Evolutionary conservation across 2,329 filamentous ascomycete genomes (phyloP).

Genomic region (Paecilomyces niveus): DNA sequence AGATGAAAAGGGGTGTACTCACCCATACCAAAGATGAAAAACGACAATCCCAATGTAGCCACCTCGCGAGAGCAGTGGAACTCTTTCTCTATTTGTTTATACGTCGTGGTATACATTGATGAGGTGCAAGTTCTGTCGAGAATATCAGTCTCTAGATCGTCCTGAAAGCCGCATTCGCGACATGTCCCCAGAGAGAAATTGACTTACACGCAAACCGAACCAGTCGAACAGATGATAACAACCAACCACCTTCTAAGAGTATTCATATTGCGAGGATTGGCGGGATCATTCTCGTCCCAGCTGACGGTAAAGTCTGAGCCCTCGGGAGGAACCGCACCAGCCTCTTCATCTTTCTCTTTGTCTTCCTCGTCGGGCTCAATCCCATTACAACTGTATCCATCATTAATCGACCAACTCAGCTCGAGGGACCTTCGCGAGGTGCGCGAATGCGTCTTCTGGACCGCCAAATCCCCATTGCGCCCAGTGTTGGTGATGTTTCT

Average conservation of each 20-base stretch:
- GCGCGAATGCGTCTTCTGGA: slow-evolving; percentile 15
- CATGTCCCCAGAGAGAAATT: background rate
- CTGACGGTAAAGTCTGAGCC: slow-evolving; percentile 57
- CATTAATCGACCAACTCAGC: slow-evolving; percentile 29
- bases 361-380: slow-evolving; percentile 18
- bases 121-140: slow-evolving; percentile 66
- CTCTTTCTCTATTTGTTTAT: slow-evolving; percentile 66
- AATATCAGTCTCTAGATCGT: background rate
- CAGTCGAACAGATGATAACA: slow-evolving; percentile 63
- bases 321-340: slow-evolving; percentile 11
- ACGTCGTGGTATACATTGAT: slow-evolving; percentile 84
- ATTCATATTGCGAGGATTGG: slow-evolving; percentile 65
- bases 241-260: slow-evolving; percentile 70
- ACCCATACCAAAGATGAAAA: slow-evolving; percentile 73
- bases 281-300: slow-evolving; percentile 69
- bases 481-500: slow-evolving; percentile 9
- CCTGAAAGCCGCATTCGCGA: slow-evolving; percentile 2
- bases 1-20: slow-evolving; percentile 7
- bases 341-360: slow-evolving; percentile 14
- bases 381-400: slow-evolving; percentile 22
- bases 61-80: slow-evolving; percentile 65
- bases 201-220: slow-evolving; percentile 79
- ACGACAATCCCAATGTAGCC: slow-evolving; percentile 71
- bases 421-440: slow-evolving; percentile 20
- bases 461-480: slow-evolving; percentile 1